A percentile compares a stretch with the other conserved stretches of the same genome.
Conservation (phyloP, 2,329 filamentous ascomycete genomes). For the Nigrospora oryzae region DNA sequence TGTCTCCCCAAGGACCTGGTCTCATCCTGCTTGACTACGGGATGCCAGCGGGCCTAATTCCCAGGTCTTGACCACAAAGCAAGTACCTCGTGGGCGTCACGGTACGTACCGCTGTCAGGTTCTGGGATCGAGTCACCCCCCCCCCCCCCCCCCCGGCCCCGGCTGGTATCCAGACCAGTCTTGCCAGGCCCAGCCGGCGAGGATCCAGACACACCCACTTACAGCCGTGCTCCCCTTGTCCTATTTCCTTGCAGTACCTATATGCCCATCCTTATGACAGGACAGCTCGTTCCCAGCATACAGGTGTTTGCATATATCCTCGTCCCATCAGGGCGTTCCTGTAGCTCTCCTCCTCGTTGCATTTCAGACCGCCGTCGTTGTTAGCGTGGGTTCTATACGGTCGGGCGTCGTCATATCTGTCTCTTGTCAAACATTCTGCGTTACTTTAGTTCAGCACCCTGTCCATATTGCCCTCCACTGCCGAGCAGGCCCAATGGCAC, state of each 20-base stretch:
- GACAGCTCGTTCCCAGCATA: slow-evolving; percentile 6
- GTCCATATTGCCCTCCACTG: slow-evolving; percentile 19
- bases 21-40: too few species aligned
- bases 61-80: too few species aligned
- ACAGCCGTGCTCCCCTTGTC: too few species aligned
- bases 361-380: slow-evolving; percentile 10
- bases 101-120: too few species aligned
- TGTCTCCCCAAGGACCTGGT: too few species aligned
- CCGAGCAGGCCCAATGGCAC: slow-evolving; percentile 41
- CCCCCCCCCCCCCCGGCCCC: too few species aligned
- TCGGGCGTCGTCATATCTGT: slow-evolving; percentile 6
- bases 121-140: too few species aligned
- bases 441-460: slow-evolving; percentile 18
- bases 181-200: too few species aligned
- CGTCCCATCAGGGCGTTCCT: slow-evolving; percentile 9
- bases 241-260: slow-evolving; percentile 2
- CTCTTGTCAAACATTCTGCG: slow-evolving; percentile 18
- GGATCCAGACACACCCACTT: too few species aligned
- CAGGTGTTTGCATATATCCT: slow-evolving; percentile 16
- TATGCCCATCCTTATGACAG: slow-evolving; percentile 12
- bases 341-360: slow-evolving; percentile 8
- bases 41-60: too few species aligned
- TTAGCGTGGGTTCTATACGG: neutral
- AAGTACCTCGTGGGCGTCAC: too few species aligned
- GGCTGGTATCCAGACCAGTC: too few species aligned